Evolutionary conservation across 2,329 filamentous ascomycete genomes (phyloP).

Genomic region (Colletotrichum spinosum): DNA sequence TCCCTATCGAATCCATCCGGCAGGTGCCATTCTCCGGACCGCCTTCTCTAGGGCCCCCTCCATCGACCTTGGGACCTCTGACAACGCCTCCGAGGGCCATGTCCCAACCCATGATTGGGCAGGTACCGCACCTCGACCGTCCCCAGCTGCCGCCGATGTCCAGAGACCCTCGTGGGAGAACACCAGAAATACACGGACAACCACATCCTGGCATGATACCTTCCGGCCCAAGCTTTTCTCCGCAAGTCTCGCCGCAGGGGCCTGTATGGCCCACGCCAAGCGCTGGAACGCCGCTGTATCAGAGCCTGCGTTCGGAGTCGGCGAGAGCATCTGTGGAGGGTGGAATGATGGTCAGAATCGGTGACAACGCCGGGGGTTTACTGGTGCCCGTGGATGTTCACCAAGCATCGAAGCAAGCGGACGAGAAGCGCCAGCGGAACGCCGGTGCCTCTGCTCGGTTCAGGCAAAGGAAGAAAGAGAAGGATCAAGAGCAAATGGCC

Average conservation of each 20-base stretch:
- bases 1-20: constrained; percentile 16
- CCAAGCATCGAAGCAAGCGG: constrained; percentile 83
- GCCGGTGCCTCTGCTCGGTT: constrained; percentile 88
- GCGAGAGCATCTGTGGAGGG: constrained; percentile 28
- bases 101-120: constrained; percentile 49
- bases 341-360: constrained; percentile 38
- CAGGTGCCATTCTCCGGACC: constrained; percentile 28
- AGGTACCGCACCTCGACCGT: constrained; percentile 42
- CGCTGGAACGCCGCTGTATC: constrained; percentile 46
- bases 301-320: constrained; percentile 35
- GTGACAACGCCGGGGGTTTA: constrained; percentile 54
- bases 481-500: constrained; percentile 77
- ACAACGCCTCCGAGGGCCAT: constrained; percentile 47
- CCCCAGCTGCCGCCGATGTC: constrained; percentile 32
- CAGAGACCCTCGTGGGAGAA: constrained; percentile 26
- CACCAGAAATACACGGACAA: constrained; percentile 26
- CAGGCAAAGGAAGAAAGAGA: constrained; percentile 83
- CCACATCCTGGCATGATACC: constrained; percentile 13
- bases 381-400: constrained; percentile 81
- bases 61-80: constrained; percentile 39
- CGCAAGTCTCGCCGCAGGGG: constrained; percentile 34
- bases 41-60: constrained; percentile 36
- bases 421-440: constrained; percentile 88
- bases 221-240: constrained; percentile 17
- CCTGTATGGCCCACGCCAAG: constrained; percentile 46